phyloP scores from a whole-genome alignment of 1,284 basidiomycete species.

The Trametes versicolor region DNA sequence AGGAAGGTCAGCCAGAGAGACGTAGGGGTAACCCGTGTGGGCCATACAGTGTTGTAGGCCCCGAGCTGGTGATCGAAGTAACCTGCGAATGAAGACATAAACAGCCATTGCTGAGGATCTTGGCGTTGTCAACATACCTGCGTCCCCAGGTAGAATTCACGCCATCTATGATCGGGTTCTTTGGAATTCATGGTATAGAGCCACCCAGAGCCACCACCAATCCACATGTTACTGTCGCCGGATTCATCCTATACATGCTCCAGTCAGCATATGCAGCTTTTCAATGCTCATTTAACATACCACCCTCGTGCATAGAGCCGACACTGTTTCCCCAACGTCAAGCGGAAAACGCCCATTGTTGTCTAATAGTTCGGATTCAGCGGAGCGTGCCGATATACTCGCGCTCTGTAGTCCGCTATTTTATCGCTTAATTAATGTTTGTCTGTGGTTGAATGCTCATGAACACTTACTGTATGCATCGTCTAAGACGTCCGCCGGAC shows the following conservation, averaged over 20 bases:
- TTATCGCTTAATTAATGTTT: background rate
- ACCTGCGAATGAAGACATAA: constrained; percentile 25
- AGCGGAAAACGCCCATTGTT: constrained; percentile 20
- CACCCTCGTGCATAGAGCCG: constrained; percentile 24
- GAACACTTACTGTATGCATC: constrained; percentile 26
- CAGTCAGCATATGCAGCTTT: background rate
- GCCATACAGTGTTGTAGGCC: constrained; percentile 34
- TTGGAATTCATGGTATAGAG: constrained; percentile 36
- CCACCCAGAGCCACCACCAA: constrained; percentile 41
- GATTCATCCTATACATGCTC: constrained; percentile 7
- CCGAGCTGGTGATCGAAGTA: constrained; percentile 36
- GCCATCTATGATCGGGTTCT: constrained; percentile 20
- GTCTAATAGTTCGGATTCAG: constrained; percentile 1
- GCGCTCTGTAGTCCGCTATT: constrained; percentile 21
- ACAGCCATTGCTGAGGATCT: background rate
- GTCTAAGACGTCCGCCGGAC: constrained; percentile 7
- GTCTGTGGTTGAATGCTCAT: too few relatives aligned
- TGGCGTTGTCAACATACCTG: constrained; percentile 25
- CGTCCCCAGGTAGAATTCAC: constrained; percentile 37
- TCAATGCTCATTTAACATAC: too few relatives aligned
- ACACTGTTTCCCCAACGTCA: constrained; percentile 21
- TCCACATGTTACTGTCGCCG: constrained; percentile 17
- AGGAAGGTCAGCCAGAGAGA: background rate
- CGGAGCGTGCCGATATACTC: constrained; percentile 3
- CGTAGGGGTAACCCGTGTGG: background rate